Evolutionary conservation across 2,329 filamentous ascomycete species (phyloP).

Genomic region (Arachnomyces sp.): DNA sequence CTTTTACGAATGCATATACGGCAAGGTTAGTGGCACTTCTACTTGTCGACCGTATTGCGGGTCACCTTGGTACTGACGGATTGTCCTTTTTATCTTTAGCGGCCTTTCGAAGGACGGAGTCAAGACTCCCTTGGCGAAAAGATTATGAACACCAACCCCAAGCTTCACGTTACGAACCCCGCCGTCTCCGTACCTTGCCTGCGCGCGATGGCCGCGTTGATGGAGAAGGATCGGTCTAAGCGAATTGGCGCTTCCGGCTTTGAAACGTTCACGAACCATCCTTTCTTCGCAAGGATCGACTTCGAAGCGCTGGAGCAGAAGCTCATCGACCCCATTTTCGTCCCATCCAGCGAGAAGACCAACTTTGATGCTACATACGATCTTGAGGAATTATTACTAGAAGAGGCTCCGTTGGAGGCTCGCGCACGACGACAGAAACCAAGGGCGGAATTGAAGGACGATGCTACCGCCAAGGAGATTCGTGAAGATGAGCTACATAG

Average conservation of each 20-base stretch:
- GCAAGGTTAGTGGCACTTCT: slow-evolving; percentile 57
- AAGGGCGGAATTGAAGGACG: slow-evolving; percentile 79
- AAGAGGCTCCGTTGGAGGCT: slow-evolving; percentile 91
- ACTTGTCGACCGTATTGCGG: not conserved
- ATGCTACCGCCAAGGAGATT: slow-evolving; percentile 91
- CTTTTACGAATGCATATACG: slow-evolving; percentile 99
- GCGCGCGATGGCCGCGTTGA: slow-evolving; percentile 74
- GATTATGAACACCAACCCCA: slow-evolving; percentile 72
- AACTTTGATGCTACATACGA: slow-evolving; percentile 99
- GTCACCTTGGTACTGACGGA: slow-evolving; percentile 10
- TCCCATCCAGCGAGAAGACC: slow-evolving; percentile 92
- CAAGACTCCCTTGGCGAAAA: slow-evolving; percentile 71
- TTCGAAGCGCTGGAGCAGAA: slow-evolving; percentile 79
- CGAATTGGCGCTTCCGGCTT: slow-evolving; percentile 77
- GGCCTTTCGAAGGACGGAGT: slow-evolving; percentile 85
- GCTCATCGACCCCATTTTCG: slow-evolving; percentile 81
- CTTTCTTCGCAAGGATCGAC: slow-evolving; percentile 80
- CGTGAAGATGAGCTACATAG: slow-evolving; percentile 87
- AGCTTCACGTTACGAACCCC: slow-evolving; percentile 85
- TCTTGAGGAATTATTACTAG: slow-evolving; percentile 81
- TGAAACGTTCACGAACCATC: slow-evolving; percentile 75
- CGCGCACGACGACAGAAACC: slow-evolving; percentile 89
- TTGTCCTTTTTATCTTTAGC: slow-evolving; percentile 43
- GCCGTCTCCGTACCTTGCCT: slow-evolving; percentile 82
- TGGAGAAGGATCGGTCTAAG: slow-evolving; percentile 70